Evolutionary conservation across 306 rosid species (phyloP).

Genomic region (Trifolium subterraneum): DNA sequence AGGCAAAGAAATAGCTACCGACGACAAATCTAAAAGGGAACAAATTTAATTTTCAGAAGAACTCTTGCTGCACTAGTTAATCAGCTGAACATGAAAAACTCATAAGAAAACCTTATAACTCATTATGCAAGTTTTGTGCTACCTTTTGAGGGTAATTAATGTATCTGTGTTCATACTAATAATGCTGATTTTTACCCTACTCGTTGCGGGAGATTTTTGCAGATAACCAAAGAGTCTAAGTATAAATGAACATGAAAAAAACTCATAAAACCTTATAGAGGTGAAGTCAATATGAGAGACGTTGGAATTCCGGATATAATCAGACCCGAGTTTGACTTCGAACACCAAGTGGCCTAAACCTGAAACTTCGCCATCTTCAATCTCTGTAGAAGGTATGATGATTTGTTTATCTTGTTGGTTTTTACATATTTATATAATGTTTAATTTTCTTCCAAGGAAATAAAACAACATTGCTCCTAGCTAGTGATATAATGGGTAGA

Average conservation of each 20-base stretch:
- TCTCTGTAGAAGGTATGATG: too few relatives aligned
- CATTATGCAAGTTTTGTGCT: too few relatives aligned
- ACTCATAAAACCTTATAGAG: conserved; percentile 41
- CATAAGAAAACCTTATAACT: background rate
- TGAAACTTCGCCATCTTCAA: too few relatives aligned
- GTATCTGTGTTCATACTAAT: too few relatives aligned
- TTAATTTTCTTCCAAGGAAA: too few relatives aligned
- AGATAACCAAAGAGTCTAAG: background rate
- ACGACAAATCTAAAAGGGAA: conserved; percentile 2
- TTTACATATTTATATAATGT: background rate
- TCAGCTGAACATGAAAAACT: conserved; percentile 3
- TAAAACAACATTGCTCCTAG: too few relatives aligned
- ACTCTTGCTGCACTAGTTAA: background rate
- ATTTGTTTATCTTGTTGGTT: too few relatives aligned
- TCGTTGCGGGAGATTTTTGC: background rate
- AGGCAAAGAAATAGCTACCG: background rate
- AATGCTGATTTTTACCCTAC: background rate
- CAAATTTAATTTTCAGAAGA: conserved; percentile 21
- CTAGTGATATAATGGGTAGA: too few relatives aligned
- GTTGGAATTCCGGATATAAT: conserved; percentile 85
- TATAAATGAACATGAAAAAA: background rate
- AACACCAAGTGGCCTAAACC: too few relatives aligned
- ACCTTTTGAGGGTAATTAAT: background rate
- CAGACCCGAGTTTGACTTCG: conserved; percentile 86
- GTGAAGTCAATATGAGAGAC: conserved; percentile 74